These are phyloP conservation scores for Primulina huaijiensis DNA, from an alignment of 257 asterid genomes.

Conservation along the genomic window DNA sequence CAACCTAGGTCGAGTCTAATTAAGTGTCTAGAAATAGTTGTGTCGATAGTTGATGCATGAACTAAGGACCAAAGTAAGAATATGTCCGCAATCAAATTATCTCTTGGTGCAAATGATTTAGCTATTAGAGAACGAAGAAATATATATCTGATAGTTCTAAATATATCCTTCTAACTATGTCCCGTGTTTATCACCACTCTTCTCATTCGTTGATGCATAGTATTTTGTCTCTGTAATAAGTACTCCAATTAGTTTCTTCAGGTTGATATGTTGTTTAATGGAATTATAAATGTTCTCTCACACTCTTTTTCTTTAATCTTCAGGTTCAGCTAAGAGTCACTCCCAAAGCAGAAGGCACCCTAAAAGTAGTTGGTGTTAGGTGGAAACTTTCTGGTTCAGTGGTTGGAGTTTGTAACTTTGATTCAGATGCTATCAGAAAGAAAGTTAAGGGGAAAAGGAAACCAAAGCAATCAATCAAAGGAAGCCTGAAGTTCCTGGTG, in stretches of 20 bases:
- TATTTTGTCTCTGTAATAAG: conserved; percentile 8
- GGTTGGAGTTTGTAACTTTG: conserved; percentile 69
- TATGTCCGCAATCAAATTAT: background rate
- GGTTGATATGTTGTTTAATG: conserved; percentile 21
- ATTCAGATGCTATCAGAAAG: conserved; percentile 52
- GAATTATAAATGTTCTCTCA: conserved; percentile 16
- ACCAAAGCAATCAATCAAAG: conserved; percentile 42
- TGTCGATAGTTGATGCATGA: conserved; percentile 9
- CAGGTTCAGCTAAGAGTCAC: conserved; percentile 87
- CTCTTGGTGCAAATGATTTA: background rate
- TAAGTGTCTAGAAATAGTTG: background rate
- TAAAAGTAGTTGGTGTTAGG: conserved; percentile 82
- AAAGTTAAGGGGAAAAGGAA: conserved; percentile 59
- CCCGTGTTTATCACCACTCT: background rate
- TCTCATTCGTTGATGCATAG: conserved; percentile 21
- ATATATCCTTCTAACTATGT: background rate
- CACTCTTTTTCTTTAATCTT: conserved; percentile 21
- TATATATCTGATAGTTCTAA: background rate
- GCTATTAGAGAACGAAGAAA: background rate
- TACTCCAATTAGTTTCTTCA: background rate
- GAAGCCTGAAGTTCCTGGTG: conserved; percentile 74
- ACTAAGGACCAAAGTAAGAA: conserved; percentile 3
- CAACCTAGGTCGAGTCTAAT: too few species aligned
- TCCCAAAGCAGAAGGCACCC: conserved; percentile 78
- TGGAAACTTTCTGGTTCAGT: conserved; percentile 95